Base-by-base conservation (phyloP, 768 basidiomycete species). In the Termitomyces sp. region DNA sequence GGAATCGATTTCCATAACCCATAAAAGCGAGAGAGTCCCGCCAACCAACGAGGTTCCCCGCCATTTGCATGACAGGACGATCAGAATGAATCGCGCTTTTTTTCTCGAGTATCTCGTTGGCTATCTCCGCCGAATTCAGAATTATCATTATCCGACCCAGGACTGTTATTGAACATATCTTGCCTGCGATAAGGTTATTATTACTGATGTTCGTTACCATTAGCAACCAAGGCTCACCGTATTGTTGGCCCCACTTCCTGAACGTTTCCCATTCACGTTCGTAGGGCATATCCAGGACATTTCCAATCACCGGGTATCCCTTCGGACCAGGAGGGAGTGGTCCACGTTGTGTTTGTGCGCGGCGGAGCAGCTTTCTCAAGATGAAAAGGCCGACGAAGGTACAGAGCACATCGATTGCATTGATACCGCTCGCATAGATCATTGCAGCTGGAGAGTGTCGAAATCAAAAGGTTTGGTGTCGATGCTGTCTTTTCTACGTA, bases 51-150 rank as follows among this genome's bases (percentile, higher is more conserved):
- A 83, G 73, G 63, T 82, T 79, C 24, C 81, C 82, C 31, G 75
- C 81, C 81, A 81, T 79, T 58, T 77, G 75, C 7, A 78, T 67
- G 46, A 69, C 69, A 51, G 86, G 85, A n/a, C 86, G 81, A 64
- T 87, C 86, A 20, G 85, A 87, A 67, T 87, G 87, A 47, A 81
- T 77, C 4, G 8, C 12, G 12, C 44, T 22, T 80, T 85, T 85
- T 70, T 84, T 85, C 67, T 88, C 84, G 55, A 87, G 74, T 71
- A 88, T 76, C 54, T 86, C 82, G 55, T 72, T 68, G 18, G 83
- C 82, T 24, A 73, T 64, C 63, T 77, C 73, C 20, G 72, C 74
- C 13, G 78, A 81, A 64, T 84, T 85, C 37, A 87, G 61, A 41
- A 87, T 69, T 36, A 86, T 67, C 39, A 87, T 68, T 34, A 83